Percentiles rank a stretch among this genome's conserved stretches.
phyloP scores from a whole-genome alignment of 495 filamentous ascomycete species.

The Letharia lupina region DNA sequence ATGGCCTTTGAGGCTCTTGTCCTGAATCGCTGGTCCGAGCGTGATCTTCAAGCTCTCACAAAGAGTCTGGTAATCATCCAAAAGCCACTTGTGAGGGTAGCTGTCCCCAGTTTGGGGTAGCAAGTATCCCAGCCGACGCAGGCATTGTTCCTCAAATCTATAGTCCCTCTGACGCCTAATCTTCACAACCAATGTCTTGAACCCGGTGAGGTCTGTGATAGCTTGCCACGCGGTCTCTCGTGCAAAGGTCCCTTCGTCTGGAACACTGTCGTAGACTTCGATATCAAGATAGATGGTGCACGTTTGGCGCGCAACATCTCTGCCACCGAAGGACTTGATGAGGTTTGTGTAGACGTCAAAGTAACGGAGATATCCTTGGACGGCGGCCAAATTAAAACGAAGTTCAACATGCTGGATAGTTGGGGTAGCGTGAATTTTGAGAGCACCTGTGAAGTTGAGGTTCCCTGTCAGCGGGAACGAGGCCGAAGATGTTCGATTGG shows the following conservation, averaged over 20 bases:
- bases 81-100: no score
- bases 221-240: not conserved
- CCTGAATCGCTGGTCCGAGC: not conserved
- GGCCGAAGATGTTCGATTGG: not conserved
- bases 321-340: not conserved
- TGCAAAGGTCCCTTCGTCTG: not conserved
- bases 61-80: not conserved
- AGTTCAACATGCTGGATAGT: not conserved
- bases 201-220: not conserved
- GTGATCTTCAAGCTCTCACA: not conserved
- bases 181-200: not conserved
- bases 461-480: not conserved
- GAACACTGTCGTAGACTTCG: not conserved
- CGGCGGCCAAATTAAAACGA: not conserved
- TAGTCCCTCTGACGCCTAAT: not conserved
- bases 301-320: not conserved
- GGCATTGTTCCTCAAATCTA: not conserved
- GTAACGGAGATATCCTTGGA: fast-evolving
- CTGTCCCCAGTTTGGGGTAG: no score
- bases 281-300: not conserved
- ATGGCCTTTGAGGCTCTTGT: not conserved
- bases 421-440: not conserved
- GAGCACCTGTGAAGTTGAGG: not conserved
- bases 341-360: not conserved
- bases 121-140: not conserved